Evolutionary conservation across 495 filamentous ascomycete species (phyloP).

Genomic region (Xylaria grammica): DNA sequence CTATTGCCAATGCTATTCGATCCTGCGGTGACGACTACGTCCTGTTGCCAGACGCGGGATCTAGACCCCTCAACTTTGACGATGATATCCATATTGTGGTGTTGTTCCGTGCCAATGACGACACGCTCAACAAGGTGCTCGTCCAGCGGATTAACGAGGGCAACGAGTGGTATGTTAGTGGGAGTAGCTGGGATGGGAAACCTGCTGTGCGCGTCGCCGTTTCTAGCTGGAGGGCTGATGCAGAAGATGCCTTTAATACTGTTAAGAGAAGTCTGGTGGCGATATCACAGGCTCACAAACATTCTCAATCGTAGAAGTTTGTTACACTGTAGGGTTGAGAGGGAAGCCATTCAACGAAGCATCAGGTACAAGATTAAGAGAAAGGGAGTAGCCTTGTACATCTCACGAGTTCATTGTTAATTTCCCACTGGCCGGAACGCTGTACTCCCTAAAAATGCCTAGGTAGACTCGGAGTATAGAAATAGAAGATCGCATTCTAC

Average conservation of each 20-base stretch:
- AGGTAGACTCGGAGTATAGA: background rate
- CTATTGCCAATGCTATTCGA: slow-evolving; percentile 65
- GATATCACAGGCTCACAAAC: slow-evolving; percentile 17
- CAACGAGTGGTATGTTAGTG: slow-evolving; percentile 80
- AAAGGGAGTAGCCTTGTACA: background rate
- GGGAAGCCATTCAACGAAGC: background rate
- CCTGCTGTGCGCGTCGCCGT: slow-evolving; percentile 82
- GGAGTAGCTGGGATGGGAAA: slow-evolving; percentile 74
- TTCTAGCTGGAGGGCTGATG: slow-evolving; percentile 76
- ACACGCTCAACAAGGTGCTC: slow-evolving; percentile 66
- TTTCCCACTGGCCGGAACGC: background rate
- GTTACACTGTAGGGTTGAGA: background rate
- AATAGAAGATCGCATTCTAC: background rate
- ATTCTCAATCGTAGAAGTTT: background rate
- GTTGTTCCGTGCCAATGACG: slow-evolving; percentile 77
- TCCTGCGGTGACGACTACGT: slow-evolving; percentile 63
- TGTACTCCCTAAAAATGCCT: background rate
- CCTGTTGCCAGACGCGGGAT: slow-evolving; percentile 60
- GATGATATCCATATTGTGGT: slow-evolving; percentile 73
- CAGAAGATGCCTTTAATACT: slow-evolving; percentile 39
- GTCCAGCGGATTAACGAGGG: slow-evolving; percentile 74
- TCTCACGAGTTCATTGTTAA: background rate
- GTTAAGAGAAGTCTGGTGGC: slow-evolving; percentile 13
- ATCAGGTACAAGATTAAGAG: background rate
- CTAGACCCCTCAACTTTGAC: slow-evolving; percentile 33